These are phyloP conservation scores for Boletus austroedulis DNA, from an alignment of 1,284 basidiomycete species.

Conservation along the genomic window DNA sequence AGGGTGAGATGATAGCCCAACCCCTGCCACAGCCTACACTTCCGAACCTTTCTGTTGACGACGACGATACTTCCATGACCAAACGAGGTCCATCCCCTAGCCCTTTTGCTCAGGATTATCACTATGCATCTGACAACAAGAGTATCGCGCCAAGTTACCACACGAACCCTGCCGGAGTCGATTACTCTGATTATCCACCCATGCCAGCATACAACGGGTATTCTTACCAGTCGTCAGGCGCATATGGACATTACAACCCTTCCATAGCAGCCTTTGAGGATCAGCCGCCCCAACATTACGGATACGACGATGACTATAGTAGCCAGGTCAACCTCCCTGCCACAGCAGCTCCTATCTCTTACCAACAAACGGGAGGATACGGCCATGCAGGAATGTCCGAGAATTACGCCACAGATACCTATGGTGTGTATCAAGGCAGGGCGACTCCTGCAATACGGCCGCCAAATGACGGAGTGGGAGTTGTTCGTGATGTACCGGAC, in stretches of 20 bases:
- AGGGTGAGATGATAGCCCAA: slow-evolving; percentile 78
- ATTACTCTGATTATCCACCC: slow-evolving; percentile 61
- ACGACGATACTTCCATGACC: slow-evolving; percentile 63
- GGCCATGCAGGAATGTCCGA: slow-evolving; percentile 28
- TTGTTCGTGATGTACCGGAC: slow-evolving; percentile 38
- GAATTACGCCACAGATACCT: slow-evolving; percentile 41
- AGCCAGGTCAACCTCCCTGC: slow-evolving; percentile 56
- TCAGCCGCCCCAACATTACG: slow-evolving; percentile 40
- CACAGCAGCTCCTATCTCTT: slow-evolving; percentile 53
- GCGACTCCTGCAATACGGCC: slow-evolving; percentile 32
- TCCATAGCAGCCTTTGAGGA: slow-evolving; percentile 57
- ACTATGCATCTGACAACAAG: slow-evolving; percentile 44
- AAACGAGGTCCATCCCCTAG: slow-evolving; percentile 57
- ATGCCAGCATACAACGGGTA: slow-evolving; percentile 71
- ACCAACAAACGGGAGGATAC: slow-evolving; percentile 35
- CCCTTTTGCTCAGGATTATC: slow-evolving; percentile 54
- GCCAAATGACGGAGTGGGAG: slow-evolving; percentile 23
- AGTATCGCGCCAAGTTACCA: slow-evolving; percentile 36
- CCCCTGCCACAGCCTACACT: slow-evolving; percentile 95
- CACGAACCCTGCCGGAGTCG: slow-evolving; percentile 37
- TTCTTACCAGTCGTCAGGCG: slow-evolving; percentile 47
- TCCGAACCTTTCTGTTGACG: slow-evolving; percentile 86
- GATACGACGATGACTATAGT: slow-evolving; percentile 62
- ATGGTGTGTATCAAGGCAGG: slow-evolving; percentile 53
- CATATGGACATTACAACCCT: slow-evolving; percentile 52